These are phyloP conservation scores for Mycosphaerelloides madeirae DNA, from an alignment of 2,329 filamentous ascomycete species.

Conservation along the genomic window DNA sequence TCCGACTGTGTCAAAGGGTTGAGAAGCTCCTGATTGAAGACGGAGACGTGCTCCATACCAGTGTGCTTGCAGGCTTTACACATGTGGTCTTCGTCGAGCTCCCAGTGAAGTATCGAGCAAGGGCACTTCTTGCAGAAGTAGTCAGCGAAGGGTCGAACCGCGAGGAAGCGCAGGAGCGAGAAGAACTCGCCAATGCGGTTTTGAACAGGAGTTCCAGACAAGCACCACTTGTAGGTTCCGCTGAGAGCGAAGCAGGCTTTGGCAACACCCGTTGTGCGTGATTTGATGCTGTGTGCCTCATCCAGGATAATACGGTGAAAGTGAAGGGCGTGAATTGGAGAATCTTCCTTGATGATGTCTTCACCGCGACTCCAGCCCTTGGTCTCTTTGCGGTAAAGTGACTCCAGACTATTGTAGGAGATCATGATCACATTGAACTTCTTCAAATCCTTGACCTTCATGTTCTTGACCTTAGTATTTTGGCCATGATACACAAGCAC, in stretches of 20 bases:
- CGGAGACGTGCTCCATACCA: constrained; percentile 65
- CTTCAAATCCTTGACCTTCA: constrained; percentile 69
- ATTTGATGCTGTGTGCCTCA: constrained; percentile 93
- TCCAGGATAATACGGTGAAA: constrained; percentile 93
- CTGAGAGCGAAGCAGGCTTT: constrained; percentile 91
- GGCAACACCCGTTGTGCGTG: constrained; percentile 81
- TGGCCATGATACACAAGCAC: constrained; percentile 88
- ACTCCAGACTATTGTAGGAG: constrained; percentile 88
- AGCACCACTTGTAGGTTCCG: constrained; percentile 87
- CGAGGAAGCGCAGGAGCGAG: constrained; percentile 75
- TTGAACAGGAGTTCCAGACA: constrained; percentile 91
- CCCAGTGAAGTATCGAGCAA: constrained; percentile 81
- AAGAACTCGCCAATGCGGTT: constrained; percentile 40
- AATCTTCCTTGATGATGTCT: constrained; percentile 72
- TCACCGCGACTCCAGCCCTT: constrained; percentile 82
- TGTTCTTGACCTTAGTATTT: constrained; percentile 73
- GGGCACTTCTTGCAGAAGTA: constrained; percentile 88
- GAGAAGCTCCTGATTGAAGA: constrained; percentile 92
- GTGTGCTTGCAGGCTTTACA: constrained; percentile 67
- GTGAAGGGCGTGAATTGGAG: constrained; percentile 71
- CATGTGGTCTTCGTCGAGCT: constrained; percentile 63
- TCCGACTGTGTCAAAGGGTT: constrained; percentile 61
- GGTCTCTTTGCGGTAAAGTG: constrained; percentile 84
- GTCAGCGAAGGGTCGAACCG: constrained; percentile 81
- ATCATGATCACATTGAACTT: constrained; percentile 91